Base-by-base conservation (phyloP, 495 filamentous ascomycete genomes). In the Penicillium coffeae region DNA sequence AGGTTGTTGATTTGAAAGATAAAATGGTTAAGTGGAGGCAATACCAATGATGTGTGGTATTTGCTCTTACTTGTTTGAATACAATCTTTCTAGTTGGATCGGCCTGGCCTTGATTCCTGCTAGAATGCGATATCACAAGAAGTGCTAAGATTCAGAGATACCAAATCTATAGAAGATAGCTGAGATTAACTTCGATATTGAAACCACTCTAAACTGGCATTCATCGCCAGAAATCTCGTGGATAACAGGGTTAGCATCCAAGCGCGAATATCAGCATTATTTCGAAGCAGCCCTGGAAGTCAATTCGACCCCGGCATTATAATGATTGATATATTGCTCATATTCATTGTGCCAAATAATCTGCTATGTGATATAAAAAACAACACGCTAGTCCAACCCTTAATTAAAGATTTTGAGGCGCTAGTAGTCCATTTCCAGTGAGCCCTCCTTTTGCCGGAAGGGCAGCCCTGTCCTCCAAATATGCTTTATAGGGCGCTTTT, bases 11-110 rank as follows among this genome's bases (percentile, higher is more conserved):
- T 49, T 56, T 69, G 50, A 59, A 61, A 51, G 51, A 60, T 9
- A 54, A 59, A 16, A 69, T 69, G 66, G 44, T 62, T 47, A 65
- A 69, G 59, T 69, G 66, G 66, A 53, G 62, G 50, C 55, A 67
- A 48, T 67, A 55, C 53, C 59, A 65, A 56, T 63, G 67, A 37
- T 66, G 42, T 64, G 8, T 18, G 14, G 2, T 42, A 20, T 21
- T 21, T 41, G 13, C 34, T n/a, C 7, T 33, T 7, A 33, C 13
- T 33, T 33, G 7, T 33, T 7, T 7, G 7, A 33, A 7, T 33
- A 13, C 30, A 7, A 13, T 33, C 7, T 33, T 33, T 7, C 30
- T 33, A 7, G 30, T 33, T 33, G 30, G 7, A 33, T 13, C 13
- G 7, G 10, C 19, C 14, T 15, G 15, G 35, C 19, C 0, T 16